These are phyloP conservation scores for Emergomyces africanus DNA, from an alignment of 2,329 filamentous ascomycete species.

Conservation along the genomic window DNA sequence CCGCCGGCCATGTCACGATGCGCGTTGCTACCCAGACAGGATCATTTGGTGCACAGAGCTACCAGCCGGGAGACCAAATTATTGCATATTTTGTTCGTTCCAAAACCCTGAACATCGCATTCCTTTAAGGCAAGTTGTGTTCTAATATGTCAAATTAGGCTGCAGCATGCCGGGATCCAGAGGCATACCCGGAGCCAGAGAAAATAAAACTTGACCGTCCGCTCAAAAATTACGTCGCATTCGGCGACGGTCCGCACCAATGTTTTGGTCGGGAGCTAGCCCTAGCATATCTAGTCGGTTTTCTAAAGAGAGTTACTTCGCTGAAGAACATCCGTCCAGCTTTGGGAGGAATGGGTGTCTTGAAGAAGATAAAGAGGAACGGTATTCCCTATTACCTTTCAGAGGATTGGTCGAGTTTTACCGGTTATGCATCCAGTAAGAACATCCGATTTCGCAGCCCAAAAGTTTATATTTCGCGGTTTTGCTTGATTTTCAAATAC, in stretches of 20 bases:
- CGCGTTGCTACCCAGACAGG: constrained; percentile 23
- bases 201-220: constrained; percentile 33
- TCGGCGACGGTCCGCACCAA: constrained; percentile 35
- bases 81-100: constrained; percentile 20
- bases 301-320: constrained; percentile 32
- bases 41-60: constrained; percentile 27
- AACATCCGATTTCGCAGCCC: background rate
- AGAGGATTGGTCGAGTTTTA: constrained; percentile 37
- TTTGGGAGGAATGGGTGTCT: constrained; percentile 32
- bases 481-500: background rate
- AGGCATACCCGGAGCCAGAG: constrained; percentile 24
- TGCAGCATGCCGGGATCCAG: constrained; percentile 24
- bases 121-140: background rate
- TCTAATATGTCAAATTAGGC: constrained; percentile 9
- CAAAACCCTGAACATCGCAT: background rate
- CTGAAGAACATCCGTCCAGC: constrained; percentile 35
- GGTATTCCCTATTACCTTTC: constrained; percentile 33
- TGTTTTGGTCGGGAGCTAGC: constrained; percentile 34
- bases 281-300: constrained; percentile 26
- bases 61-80: constrained; percentile 29
- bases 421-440: constrained; percentile 35
- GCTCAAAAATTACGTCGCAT: constrained; percentile 27
- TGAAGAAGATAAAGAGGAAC: constrained; percentile 30
- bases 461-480: background rate
- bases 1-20: constrained; percentile 23